Evolutionary conservation across 176 grass and related monocot genomes (phyloP).

Genomic region (Elaeis guineensis): DNA sequence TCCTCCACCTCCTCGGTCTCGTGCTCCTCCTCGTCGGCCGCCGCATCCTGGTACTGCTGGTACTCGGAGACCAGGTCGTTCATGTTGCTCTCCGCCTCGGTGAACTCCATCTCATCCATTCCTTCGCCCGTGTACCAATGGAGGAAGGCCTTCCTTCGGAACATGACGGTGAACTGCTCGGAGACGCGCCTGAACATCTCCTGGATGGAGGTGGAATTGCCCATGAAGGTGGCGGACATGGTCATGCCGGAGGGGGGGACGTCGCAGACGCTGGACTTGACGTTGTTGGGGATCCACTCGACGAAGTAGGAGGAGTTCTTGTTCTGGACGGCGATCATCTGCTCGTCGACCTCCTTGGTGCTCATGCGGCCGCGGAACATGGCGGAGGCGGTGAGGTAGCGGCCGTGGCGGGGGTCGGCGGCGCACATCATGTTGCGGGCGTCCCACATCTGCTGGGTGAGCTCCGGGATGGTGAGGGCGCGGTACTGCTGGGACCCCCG

Average conservation of each 20-base stretch:
- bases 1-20: constrained; percentile 1
- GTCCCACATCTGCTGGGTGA: constrained; percentile 94
- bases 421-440: constrained; percentile 82
- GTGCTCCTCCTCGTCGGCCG: constrained; percentile 1
- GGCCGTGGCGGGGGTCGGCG: constrained; percentile 63
- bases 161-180: constrained; percentile 31
- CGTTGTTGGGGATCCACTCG: constrained; percentile 34
- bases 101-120: constrained; percentile 32
- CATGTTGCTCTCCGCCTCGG: constrained; percentile 29
- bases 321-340: constrained; percentile 30
- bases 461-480: constrained; percentile 63
- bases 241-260: constrained; percentile 4
- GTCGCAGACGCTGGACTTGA: constrained; percentile 31
- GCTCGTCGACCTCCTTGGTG: constrained; percentile 30
- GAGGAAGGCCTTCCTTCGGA: constrained; percentile 25
- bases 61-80: constrained; percentile 14
- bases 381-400: constrained; percentile 33
- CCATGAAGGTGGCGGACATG: constrained; percentile 21
- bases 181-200: constrained; percentile 19
- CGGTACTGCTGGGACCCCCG: constrained; percentile 80
- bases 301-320: constrained; percentile 35
- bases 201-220: constrained; percentile 19
- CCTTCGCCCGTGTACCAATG: constrained; percentile 26
- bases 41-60: constrained; percentile 8
- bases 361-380: constrained; percentile 29